Evolutionary conservation across 129 eudicot genomes (phyloP).

Genomic region (Helianthus tuberosus): DNA sequence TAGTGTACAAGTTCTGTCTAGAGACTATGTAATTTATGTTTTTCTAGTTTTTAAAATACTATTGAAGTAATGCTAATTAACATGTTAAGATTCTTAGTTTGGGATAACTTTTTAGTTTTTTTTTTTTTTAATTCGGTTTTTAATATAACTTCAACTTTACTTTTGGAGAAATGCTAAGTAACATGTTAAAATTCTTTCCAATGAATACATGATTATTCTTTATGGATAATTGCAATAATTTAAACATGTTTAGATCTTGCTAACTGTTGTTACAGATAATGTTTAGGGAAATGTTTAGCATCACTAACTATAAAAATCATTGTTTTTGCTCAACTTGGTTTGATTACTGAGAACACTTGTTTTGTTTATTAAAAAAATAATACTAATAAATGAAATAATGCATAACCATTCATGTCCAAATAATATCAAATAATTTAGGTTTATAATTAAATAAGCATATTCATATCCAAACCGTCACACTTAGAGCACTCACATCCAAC

Average conservation of each 20-base stretch:
- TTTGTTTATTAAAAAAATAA: too few relatives aligned
- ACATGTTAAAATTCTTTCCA: slow-evolving; percentile 16
- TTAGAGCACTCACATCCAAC: too few relatives aligned
- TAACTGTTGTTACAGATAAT: neutral
- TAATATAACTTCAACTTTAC: neutral
- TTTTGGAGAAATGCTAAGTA: slow-evolving; percentile 17
- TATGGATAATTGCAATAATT: neutral
- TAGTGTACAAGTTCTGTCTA: slow-evolving; percentile 15
- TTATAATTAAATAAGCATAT: too few relatives aligned
- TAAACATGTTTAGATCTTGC: slow-evolving; percentile 23
- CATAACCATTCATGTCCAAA: neutral
- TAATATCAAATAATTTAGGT: too few relatives aligned
- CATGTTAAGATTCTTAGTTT: neutral
- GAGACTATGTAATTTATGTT: neutral
- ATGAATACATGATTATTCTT: neutral
- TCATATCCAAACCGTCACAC: too few relatives aligned
- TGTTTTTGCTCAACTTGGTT: neutral
- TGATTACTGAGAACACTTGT: neutral
- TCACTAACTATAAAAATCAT: neutral
- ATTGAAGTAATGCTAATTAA: too few relatives aligned
- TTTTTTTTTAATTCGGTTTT: neutral
- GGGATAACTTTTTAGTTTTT: slow-evolving; percentile 9
- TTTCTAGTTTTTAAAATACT: neutral
- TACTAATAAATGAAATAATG: neutral
- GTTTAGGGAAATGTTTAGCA: neutral